These are phyloP conservation scores for Saraca asoca DNA, from an alignment of 331 rosid species.

Conservation along the genomic window DNA sequence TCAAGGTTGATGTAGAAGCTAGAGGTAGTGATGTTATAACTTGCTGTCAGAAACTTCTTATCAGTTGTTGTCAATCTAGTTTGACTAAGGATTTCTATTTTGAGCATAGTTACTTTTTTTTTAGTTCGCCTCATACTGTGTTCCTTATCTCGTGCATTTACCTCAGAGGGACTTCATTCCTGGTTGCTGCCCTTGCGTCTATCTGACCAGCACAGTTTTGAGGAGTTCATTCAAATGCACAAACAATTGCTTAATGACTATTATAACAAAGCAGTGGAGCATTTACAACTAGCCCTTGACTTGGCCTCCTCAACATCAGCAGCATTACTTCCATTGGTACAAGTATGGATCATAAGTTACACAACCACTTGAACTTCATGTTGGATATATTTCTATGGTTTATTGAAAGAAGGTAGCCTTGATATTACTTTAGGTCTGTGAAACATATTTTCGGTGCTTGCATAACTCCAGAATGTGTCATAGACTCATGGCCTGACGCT, in stretches of 20 bases:
- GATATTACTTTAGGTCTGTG: too few species aligned
- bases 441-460: too few species aligned
- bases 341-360: constrained; percentile 51
- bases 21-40: not conserved
- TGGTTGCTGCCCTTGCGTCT: constrained; percentile 68
- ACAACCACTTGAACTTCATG: constrained; percentile 1
- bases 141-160: constrained; percentile 41
- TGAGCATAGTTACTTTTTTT: too few species aligned
- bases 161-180: constrained; percentile 62
- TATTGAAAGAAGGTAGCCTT: not conserved
- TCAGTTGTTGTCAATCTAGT: constrained; percentile 18
- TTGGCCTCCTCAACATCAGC: constrained; percentile 45
- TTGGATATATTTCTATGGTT: constrained; percentile 9
- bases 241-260: constrained; percentile 46
- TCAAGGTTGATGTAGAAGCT: not conserved
- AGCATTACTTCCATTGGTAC: constrained; percentile 75
- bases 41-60: constrained; percentile 21
- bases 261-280: constrained; percentile 56
- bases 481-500: too few species aligned
- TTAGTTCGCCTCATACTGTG: too few species aligned
- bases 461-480: too few species aligned
- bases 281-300: constrained; percentile 58
- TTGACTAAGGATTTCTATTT: constrained; percentile 1
- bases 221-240: constrained; percentile 45
- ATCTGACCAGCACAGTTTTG: constrained; percentile 44